Base-by-base conservation (phyloP, 2,329 filamentous ascomycete species). In the Trichoderma guizhouense region DNA sequence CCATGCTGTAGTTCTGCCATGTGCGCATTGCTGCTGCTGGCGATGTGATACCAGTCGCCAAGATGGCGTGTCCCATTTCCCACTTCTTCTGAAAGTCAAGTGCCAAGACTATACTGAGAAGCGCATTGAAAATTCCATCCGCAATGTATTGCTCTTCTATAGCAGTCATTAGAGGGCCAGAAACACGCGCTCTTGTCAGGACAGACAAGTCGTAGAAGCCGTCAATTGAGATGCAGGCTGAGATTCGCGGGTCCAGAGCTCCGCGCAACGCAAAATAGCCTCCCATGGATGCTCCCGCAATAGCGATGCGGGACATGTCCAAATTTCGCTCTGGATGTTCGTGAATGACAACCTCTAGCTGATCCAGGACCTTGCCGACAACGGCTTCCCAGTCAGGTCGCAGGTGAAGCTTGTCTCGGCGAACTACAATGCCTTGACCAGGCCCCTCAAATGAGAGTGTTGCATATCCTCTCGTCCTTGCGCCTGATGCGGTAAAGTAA, bases 361-460 rank as follows among this genome's bases (percentile, higher is more conserved):
- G 36, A 43, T 43, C 36, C 7, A 43, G 7, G 3, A 43, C 36
- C 15, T 43, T 43, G 36, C 28, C 57, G 12, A 60, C 11, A 24
- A 82, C 83, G 5, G 72, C 75, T 74, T 84, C 82, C 84, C 84
- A 86, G n/a, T 85, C 78, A 0, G 78, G 79, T 30, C 84, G 84
- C 73, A 86, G 86, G 3, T 82, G 83, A 0, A 85, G 58, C 3
- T 78, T 74, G 47, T 86, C 82, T 0, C 81, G 72, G 2, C 84
- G 81, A 12, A 82, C 80, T 1, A 83, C 80, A 0, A 77, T 81
- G 3, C 80, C 78, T 73, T 86, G 84, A 0, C 84, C 84, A 0
- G 84, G 84, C 0, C 84, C 85, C 61, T 86, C 84, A 73, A 84
- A 86, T 0, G 81, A 81, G 7, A 85, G 78, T 36, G 79, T 78